Percentiles rank a stretch among this genome's conserved stretches.
Conservation (phyloP, 495 filamentous ascomycete genomes). For the Penicillium ucsense region DNA sequence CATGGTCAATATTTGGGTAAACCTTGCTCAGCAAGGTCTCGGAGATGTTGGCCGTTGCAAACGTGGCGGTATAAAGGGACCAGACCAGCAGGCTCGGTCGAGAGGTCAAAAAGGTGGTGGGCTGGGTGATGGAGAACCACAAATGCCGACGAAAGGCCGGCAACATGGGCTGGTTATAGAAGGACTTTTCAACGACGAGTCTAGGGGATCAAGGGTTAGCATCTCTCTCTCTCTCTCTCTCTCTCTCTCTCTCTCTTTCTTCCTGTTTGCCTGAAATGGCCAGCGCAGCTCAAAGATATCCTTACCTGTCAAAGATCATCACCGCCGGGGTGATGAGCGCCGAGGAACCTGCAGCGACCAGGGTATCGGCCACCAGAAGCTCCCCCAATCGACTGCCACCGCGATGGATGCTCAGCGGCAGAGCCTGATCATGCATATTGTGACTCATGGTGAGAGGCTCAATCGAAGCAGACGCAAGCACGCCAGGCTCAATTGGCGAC, state of each 20-base stretch:
- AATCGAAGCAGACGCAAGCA: conserved; percentile 1
- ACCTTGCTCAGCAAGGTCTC: conserved; percentile 27
- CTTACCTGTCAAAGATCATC: conserved; percentile 32
- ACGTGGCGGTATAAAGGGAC: conserved; percentile 77
- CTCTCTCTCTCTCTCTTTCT: no score
- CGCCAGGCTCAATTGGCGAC: conserved; percentile 2
- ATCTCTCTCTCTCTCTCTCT: no score
- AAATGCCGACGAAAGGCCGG: conserved; percentile 55
- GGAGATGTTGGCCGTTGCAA: conserved; percentile 73
- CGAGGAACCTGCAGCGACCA: conserved; percentile 31
- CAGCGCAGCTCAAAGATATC: no score
- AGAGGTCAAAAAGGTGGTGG: conserved; percentile 59
- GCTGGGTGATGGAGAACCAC: conserved; percentile 50
- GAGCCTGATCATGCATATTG: conserved; percentile 15
- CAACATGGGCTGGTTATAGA: conserved; percentile 57
- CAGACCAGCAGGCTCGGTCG: conserved; percentile 74
- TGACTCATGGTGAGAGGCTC: conserved; percentile 12
- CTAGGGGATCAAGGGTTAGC: conserved; percentile 1
- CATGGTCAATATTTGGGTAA: conserved; percentile 39
- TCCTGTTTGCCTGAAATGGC: no score
- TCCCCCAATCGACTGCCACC: conserved; percentile 23
- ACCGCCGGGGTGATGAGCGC: conserved; percentile 30
- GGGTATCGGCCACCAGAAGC: conserved; percentile 22
- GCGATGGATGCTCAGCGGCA: conserved; percentile 20
- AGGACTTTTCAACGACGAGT: conserved; percentile 77